A percentile compares a stretch with the other conserved stretches of the same genome.
Evolutionary conservation across 306 rosid species (phyloP).

Genomic region (Trichosanthes cucumerina): DNA sequence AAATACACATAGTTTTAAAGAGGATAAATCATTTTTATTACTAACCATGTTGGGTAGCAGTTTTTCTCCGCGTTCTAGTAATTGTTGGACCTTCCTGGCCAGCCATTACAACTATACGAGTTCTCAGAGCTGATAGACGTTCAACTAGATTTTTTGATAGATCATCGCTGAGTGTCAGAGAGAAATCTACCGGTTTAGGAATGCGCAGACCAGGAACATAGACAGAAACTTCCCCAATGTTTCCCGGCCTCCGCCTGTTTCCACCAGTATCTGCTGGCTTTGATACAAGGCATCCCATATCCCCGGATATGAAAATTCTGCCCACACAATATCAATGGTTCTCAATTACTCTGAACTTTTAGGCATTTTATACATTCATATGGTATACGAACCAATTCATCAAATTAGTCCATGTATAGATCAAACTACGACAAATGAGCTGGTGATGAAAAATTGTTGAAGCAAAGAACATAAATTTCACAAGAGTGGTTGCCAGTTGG

Average conservation of each 20-base stretch:
- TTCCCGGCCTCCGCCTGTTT: slow-evolving; percentile 77
- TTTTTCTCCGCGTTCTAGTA: slow-evolving; percentile 78
- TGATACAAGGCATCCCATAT: slow-evolving; percentile 83
- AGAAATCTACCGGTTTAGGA: slow-evolving; percentile 89
- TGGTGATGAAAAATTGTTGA: not conserved
- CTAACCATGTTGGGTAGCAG: slow-evolving; percentile 83
- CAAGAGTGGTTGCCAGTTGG: slow-evolving; percentile 30
- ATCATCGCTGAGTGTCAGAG: slow-evolving; percentile 53
- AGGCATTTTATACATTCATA: not conserved
- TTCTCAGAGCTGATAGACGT: slow-evolving; percentile 74
- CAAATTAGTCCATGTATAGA: not conserved
- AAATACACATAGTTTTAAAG: slow-evolving; percentile 9
- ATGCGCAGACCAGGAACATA: slow-evolving; percentile 94
- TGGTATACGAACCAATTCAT: not conserved
- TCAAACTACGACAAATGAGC: slow-evolving; percentile 3
- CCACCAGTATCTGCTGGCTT: slow-evolving; percentile 68
- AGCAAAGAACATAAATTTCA: slow-evolving; percentile 12
- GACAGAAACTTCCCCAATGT: slow-evolving; percentile 87
- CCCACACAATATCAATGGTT: slow-evolving; percentile 21
- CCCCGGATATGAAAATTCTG: slow-evolving; percentile 30
- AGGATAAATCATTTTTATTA: slow-evolving; percentile 13
- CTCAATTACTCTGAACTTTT: not conserved
- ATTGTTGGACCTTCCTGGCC: slow-evolving; percentile 91
- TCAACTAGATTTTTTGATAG: slow-evolving; percentile 77
- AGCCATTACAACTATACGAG: slow-evolving; percentile 91